A percentile compares a stretch with the other conserved stretches of the same genome.
phyloP scores from a whole-genome alignment of 495 filamentous ascomycete genomes.

The Hypoxylon fuscum region DNA sequence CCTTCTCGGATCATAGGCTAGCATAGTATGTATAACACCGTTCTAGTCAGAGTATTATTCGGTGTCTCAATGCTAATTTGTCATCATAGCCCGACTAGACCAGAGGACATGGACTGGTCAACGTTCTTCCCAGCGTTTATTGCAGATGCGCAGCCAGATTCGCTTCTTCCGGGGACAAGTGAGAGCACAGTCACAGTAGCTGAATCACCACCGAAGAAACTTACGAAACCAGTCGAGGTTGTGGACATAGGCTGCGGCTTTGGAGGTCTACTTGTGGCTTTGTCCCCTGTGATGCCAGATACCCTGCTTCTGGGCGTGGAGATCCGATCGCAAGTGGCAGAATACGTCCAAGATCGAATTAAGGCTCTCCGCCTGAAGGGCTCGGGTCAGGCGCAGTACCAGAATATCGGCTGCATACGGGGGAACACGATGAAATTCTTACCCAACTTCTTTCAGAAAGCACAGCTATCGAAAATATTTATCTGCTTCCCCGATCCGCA shows the following conservation, averaged over 20 bases:
- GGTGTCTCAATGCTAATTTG: constrained; percentile 16
- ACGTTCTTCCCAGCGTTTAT: constrained; percentile 79
- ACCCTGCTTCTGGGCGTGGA: constrained; percentile 90
- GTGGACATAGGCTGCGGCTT: constrained; percentile 98
- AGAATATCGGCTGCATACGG: constrained; percentile 86
- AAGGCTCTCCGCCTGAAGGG: constrained; percentile 78
- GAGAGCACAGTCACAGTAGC: constrained; percentile 25
- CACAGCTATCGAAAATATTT: constrained; percentile 86
- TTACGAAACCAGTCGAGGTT: constrained; percentile 81
- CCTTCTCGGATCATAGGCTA: constrained; percentile 91
- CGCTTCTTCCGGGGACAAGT: constrained; percentile 8
- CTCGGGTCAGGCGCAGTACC: constrained; percentile 67
- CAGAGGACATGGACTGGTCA: constrained; percentile 91
- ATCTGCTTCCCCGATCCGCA: constrained; percentile 99
- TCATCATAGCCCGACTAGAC: constrained; percentile 73
- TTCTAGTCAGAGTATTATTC: neutral
- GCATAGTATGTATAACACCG: constrained; percentile 71
- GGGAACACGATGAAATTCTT: constrained; percentile 99
- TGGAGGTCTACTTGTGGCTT: constrained; percentile 86
- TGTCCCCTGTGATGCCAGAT: constrained; percentile 81
- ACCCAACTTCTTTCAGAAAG: constrained; percentile 87
- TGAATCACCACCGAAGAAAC: constrained; percentile 44
- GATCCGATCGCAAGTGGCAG: constrained; percentile 86
- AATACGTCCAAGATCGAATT: constrained; percentile 88
- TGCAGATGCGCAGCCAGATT: constrained; percentile 22